Percentiles rank a stretch among this genome's conserved stretches.
These are phyloP conservation scores for Coemansia sp. DNA, from an alignment of 192 early-diverging fungal genomes.

Conservation along the genomic window DNA sequence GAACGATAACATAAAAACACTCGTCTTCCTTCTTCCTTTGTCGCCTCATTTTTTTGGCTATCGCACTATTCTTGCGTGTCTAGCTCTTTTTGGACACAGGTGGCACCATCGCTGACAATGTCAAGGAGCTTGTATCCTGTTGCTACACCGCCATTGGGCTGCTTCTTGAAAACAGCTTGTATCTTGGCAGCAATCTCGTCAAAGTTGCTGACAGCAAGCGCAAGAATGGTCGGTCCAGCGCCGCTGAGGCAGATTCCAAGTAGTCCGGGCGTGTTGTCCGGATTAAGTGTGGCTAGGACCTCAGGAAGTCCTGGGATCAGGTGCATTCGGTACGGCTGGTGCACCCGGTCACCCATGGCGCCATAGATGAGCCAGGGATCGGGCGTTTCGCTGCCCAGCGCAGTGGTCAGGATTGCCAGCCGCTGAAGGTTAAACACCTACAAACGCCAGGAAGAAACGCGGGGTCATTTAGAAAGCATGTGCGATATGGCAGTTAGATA, in stretches of 20 bases:
- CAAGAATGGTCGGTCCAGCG: slow-evolving; percentile 95
- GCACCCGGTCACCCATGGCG: slow-evolving; percentile 95
- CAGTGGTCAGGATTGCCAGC: slow-evolving; percentile 84
- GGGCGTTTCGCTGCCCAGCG: slow-evolving; percentile 70
- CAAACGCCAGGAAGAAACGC: too few species aligned
- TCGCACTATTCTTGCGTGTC: background rate
- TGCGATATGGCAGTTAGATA: too few species aligned
- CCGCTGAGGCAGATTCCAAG: slow-evolving; percentile 93
- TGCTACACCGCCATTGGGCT: slow-evolving; percentile 37
- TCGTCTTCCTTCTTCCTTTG: too few species aligned
- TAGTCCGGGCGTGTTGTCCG: slow-evolving; percentile 75
- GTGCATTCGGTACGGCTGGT: slow-evolving; percentile 93
- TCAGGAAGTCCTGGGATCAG: slow-evolving; percentile 92
- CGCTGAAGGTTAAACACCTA: slow-evolving; percentile 89
- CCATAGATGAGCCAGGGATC: slow-evolving; percentile 79
- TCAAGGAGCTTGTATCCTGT: slow-evolving; percentile 51
- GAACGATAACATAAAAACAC: too few species aligned
- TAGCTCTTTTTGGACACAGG: slow-evolving; percentile 31
- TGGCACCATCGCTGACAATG: slow-evolving; percentile 49
- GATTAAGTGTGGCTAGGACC: slow-evolving; percentile 74
- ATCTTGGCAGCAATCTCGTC: slow-evolving; percentile 72
- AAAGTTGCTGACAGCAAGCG: slow-evolving; percentile 81
- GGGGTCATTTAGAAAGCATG: too few species aligned
- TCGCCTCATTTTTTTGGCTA: too few species aligned
- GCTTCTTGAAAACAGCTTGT: slow-evolving; percentile 33